Base-by-base conservation (phyloP, 805 yeast species). In the Yamadazyma scolyti region DNA sequence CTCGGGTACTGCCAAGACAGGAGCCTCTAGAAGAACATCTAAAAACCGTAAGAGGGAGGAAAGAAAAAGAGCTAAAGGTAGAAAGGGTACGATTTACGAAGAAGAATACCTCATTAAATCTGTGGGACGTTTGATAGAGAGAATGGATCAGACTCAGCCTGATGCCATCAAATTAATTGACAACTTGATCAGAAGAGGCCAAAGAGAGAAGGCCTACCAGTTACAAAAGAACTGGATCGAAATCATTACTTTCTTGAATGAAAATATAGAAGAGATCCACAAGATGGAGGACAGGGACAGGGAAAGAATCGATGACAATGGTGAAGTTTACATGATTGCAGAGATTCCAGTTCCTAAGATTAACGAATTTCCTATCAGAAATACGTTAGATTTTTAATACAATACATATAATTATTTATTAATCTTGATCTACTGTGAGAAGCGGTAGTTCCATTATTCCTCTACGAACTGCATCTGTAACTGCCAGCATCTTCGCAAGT, bases 41-140 rank as follows among this genome's bases (percentile, higher is more conserved):
- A 93, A 93, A 62, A 93, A 93, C 58, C 77, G 80, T 43, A 84
- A 96, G 55, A 77, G 98, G 44, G 97, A 90, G 58, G 98, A 90
- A 53, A 77, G 98, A 48, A 93, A 93, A 64, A 75, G 79, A 38
- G 99, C 98, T 2, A 77, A 95, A 47, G 99, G 99, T 38, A 87
- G 94, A 67, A 93, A 93, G 64, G 97, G 97, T 27, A 90, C 97
- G 5, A 83, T 93, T 13, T 93, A 93, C 50, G 99, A 93, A 57
- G 98, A 93, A 55, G 97, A 93, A 55, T 93, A 93, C 56, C 73
- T 93, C 34, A 80, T 93, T 28, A 77, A 76, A 45, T 89, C 97
- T 3, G 78, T 86, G 36, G 93, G 95, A 4, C 77, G 99, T 52
- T 70, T 93, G 53, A 59, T 87, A 20, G 97, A 87, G 33, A 75